phyloP scores from a whole-genome alignment of 1,139 yeast genomes.

The Maudiozyma humilis region DNA sequence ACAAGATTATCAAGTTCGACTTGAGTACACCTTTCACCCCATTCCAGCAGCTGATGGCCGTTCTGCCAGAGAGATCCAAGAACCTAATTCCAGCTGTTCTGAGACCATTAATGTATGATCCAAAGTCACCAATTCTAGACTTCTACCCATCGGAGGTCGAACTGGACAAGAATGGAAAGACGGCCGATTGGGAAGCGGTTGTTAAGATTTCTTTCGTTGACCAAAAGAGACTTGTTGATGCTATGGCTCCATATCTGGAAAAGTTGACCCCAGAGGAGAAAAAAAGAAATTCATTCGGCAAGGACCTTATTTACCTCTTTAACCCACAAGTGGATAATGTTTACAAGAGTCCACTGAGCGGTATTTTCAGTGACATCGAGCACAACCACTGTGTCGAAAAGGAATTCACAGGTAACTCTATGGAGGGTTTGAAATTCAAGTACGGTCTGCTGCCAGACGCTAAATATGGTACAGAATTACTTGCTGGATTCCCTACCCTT shows the following conservation, averaged over 20 bases:
- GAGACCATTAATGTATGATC: slow-evolving; percentile 82
- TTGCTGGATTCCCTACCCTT: slow-evolving; percentile 89
- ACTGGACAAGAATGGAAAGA: slow-evolving; percentile 87
- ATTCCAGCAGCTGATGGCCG: slow-evolving; percentile 96
- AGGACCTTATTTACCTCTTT: slow-evolving; percentile 55
- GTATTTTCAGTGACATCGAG: slow-evolving; percentile 66
- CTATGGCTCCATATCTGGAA: slow-evolving; percentile 57
- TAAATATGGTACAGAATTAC: slow-evolving; percentile 53
- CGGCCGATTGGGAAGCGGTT: slow-evolving; percentile 97
- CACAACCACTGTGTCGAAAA: slow-evolving; percentile 70
- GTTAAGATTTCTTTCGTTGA: slow-evolving; percentile 93
- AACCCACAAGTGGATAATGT: slow-evolving; percentile 69
- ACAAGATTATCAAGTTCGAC: slow-evolving; percentile 53
- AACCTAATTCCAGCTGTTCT: slow-evolving; percentile 70
- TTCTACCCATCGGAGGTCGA: slow-evolving; percentile 88
- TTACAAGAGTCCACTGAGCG: slow-evolving; percentile 73
- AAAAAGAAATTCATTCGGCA: slow-evolving; percentile 66
- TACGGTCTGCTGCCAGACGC: slow-evolving; percentile 66
- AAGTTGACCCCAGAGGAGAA: slow-evolving; percentile 62
- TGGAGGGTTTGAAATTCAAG: slow-evolving; percentile 39
- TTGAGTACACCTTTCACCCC: slow-evolving; percentile 79
- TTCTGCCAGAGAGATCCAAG: slow-evolving; percentile 86
- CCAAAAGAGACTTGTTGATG: slow-evolving; percentile 60
- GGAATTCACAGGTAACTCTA: slow-evolving; percentile 43
- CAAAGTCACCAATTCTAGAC: slow-evolving; percentile 76